These are phyloP conservation scores for Gastrolobium villosum DNA, from an alignment of 306 rosid species.

Conservation along the genomic window DNA sequence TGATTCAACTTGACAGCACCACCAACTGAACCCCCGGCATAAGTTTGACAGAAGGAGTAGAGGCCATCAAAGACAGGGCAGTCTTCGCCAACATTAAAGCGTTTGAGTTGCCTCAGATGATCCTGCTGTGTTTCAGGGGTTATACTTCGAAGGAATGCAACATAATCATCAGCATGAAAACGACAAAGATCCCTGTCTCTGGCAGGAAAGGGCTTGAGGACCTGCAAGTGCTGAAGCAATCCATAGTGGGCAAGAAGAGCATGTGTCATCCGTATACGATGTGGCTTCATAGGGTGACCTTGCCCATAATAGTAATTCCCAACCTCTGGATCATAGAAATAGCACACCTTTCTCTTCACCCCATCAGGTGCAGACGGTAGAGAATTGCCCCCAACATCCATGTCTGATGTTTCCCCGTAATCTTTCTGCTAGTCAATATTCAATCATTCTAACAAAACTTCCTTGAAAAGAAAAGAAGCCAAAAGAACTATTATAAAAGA, in stretches of 20 bases:
- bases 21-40: slow-evolving; percentile 96
- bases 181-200: slow-evolving; percentile 86
- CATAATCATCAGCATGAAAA: slow-evolving; percentile 91
- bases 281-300: slow-evolving; percentile 98
- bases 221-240: slow-evolving; percentile 89
- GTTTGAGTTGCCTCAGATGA: slow-evolving; percentile 86
- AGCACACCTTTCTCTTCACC: slow-evolving; percentile 81
- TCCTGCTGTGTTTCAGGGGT: slow-evolving; percentile 93
- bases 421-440: slow-evolving; percentile 38
- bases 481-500: background rate
- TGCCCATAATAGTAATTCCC: slow-evolving; percentile 94
- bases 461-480: background rate
- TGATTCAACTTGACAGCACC: slow-evolving; percentile 89
- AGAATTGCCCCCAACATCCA: slow-evolving; percentile 85
- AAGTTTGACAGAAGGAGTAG: slow-evolving; percentile 85
- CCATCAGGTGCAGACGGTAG: slow-evolving; percentile 83
- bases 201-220: slow-evolving; percentile 91
- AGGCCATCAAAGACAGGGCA: slow-evolving; percentile 93
- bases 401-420: slow-evolving; percentile 21
- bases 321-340: slow-evolving; percentile 91
- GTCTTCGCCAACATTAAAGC: slow-evolving; percentile 92
- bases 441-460: slow-evolving; percentile 36
- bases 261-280: slow-evolving; percentile 89
- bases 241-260: slow-evolving; percentile 92
- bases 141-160: slow-evolving; percentile 78